These are phyloP conservation scores for Trichomonas tenax DNA, from an alignment of 208 protist genomes.

Conservation along the genomic window DNA sequence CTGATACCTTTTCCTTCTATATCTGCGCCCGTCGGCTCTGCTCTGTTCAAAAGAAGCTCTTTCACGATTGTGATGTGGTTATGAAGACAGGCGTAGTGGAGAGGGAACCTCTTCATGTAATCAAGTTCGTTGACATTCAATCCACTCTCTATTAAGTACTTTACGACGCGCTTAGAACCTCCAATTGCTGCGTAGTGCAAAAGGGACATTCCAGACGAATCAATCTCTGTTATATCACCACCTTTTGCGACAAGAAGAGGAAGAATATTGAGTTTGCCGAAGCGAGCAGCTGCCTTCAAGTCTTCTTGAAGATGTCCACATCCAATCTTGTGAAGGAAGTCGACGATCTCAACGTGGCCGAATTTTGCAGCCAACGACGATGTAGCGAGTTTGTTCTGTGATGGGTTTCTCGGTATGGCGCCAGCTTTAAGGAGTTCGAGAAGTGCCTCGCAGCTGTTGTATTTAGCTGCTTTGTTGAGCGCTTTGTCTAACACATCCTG, in stretches of 20 bases:
- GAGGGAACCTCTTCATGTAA: not conserved
- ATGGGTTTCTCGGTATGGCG: not conserved
- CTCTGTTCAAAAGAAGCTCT: not conserved
- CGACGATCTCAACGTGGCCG: not conserved
- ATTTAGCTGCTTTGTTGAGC: not conserved
- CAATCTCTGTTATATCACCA: not conserved
- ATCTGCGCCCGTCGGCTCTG: not conserved
- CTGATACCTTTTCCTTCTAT: not conserved
- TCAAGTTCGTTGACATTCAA: not conserved
- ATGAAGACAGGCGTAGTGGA: not conserved
- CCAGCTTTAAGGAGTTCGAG: not conserved
- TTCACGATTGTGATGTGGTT: not conserved
- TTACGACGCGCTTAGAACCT: not conserved
- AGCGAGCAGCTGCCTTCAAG: not conserved
- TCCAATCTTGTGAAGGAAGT: not conserved
- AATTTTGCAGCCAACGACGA: not conserved
- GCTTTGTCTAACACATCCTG: not conserved
- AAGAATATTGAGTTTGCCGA: not conserved
- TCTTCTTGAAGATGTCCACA: not conserved
- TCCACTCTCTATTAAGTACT: not conserved
- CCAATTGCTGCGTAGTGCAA: not conserved
- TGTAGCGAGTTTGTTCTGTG: not conserved
- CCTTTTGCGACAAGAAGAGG: not conserved
- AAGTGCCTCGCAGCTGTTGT: not conserved
- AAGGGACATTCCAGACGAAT: not conserved